phyloP scores from a whole-genome alignment of 192 early-diverging fungal genomes.

The Linnemannia zychae region DNA sequence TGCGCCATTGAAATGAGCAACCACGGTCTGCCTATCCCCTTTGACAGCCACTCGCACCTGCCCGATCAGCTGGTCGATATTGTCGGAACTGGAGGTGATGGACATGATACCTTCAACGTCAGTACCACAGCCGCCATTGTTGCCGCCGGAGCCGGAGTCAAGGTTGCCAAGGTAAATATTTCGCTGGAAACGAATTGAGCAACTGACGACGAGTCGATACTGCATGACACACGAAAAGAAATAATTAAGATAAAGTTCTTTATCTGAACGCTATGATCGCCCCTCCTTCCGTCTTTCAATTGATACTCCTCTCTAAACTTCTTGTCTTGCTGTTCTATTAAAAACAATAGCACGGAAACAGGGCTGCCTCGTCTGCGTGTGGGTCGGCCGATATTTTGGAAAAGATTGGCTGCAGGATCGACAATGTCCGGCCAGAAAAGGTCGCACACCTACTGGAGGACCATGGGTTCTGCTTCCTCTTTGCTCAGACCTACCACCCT shows the following conservation, averaged over 20 bases:
- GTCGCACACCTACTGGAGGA: slow-evolving; percentile 76
- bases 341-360: slow-evolving; percentile 85
- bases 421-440: slow-evolving; percentile 70
- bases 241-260: slow-evolving; percentile 12
- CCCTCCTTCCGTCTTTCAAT: background rate
- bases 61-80: slow-evolving; percentile 82
- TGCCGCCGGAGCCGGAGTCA: slow-evolving; percentile 90
- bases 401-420: slow-evolving; percentile 81
- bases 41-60: slow-evolving; percentile 59
- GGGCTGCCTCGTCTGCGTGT: slow-evolving; percentile 89
- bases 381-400: slow-evolving; percentile 97
- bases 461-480: slow-evolving; percentile 91
- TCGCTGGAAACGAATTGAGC: background rate
- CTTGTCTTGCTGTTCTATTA: background rate
- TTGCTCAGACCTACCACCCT: slow-evolving; percentile 93
- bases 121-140: slow-evolving; percentile 93
- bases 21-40: slow-evolving; percentile 71
- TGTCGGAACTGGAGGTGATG: slow-evolving; percentile 99
- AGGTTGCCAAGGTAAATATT: slow-evolving; percentile 86
- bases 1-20: slow-evolving; percentile 80
- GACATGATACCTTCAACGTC: slow-evolving; percentile 97
- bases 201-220: background rate
- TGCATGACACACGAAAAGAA: slow-evolving; percentile 4
- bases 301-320: slow-evolving; percentile 14
- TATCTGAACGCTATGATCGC: background rate